Percentiles rank a stretch among this genome's conserved stretches.
Evolutionary conservation across 768 basidiomycete genomes (phyloP).

Genomic region (Leccinellum rugosiceps): DNA sequence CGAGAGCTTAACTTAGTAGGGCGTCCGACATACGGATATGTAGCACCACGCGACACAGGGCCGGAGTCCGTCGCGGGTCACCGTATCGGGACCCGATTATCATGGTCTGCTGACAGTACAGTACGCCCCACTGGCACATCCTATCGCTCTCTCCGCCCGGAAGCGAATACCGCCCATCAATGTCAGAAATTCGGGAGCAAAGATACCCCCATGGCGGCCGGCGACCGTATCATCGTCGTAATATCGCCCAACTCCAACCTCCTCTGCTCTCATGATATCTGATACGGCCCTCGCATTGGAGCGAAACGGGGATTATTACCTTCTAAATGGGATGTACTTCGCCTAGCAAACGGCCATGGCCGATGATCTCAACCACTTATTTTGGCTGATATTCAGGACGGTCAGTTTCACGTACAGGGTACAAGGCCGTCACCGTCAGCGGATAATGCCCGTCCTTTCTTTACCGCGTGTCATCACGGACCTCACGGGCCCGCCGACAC

Average conservation of each 20-base stretch:
- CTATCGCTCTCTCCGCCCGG: background rate
- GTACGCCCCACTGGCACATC: background rate
- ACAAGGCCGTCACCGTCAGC: background rate
- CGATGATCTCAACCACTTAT: background rate
- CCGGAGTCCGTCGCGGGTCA: background rate
- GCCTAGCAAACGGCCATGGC: background rate
- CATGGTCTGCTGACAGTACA: too few species aligned
- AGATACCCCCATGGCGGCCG: background rate
- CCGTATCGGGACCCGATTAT: background rate
- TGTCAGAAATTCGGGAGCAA: background rate
- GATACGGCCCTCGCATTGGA: too few species aligned
- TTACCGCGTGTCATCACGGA: background rate
- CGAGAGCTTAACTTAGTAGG: background rate
- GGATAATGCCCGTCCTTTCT: background rate
- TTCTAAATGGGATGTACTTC: background rate
- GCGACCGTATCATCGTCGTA: background rate
- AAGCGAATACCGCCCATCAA: background rate
- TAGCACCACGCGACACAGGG: background rate
- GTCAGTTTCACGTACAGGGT: background rate
- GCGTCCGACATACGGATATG: background rate
- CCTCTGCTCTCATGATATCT: background rate
- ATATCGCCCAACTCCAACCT: background rate
- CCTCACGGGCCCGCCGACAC: background rate
- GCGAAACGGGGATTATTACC: background rate
- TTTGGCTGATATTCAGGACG: too few species aligned